phyloP scores from a whole-genome alignment of 1,284 basidiomycete species.

The Malassezia caprae region DNA sequence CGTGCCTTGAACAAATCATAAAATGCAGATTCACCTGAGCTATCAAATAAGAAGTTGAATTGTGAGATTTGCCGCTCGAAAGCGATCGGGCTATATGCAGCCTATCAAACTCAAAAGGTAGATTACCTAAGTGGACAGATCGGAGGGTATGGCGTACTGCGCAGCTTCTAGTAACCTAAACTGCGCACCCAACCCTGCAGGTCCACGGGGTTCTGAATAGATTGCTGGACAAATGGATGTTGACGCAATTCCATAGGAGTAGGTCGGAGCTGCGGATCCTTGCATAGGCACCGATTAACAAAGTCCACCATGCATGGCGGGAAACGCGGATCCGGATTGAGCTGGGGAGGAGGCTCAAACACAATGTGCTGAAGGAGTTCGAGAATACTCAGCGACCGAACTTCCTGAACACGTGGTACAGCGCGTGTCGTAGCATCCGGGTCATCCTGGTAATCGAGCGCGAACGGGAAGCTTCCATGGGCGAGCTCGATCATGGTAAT shows the following conservation, averaged over 20 bases:
- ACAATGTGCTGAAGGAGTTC: slow-evolving; percentile 96
- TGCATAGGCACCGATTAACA: slow-evolving; percentile 37
- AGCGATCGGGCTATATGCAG: neutral
- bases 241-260: slow-evolving; percentile 40
- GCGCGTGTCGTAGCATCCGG: slow-evolving; percentile 8
- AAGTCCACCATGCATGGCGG: slow-evolving; percentile 34
- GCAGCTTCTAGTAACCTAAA: neutral
- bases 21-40: neutral
- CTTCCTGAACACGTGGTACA: neutral
- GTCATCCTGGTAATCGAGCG: slow-evolving; percentile 21
- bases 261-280: slow-evolving; percentile 34
- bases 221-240: slow-evolving; percentile 28
- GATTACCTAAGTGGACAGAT: neutral
- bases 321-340: slow-evolving; percentile 32
- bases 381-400: slow-evolving; percentile 73
- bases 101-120: neutral
- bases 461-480: slow-evolving; percentile 81
- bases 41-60: neutral
- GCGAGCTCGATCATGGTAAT: slow-evolving; percentile 90
- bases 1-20: neutral
- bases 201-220: slow-evolving; percentile 24
- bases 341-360: slow-evolving; percentile 52
- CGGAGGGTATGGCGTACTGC: neutral
- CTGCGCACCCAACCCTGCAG: slow-evolving; percentile 25
- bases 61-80: no score